Base-by-base conservation (phyloP, 2,329 filamentous ascomycete species). In the Colletotrichum costaricense region DNA sequence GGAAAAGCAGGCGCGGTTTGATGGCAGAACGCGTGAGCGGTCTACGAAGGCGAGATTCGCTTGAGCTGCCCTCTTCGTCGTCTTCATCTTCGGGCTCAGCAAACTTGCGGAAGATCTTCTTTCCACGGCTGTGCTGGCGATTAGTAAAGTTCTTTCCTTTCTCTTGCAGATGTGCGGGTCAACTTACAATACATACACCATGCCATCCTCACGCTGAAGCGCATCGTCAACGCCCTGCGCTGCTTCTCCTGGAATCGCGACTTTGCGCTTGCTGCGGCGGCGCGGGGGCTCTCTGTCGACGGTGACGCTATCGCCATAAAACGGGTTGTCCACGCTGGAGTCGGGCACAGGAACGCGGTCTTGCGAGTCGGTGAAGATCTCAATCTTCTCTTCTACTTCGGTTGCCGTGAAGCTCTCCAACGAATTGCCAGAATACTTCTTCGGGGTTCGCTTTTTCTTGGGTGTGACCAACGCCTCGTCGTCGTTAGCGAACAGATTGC, bases 331-430 rank as follows among this genome's bases (percentile, higher is more conserved):
- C 7, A 86, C 83, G 76, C 87, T 91, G n/a, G 83, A 80, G 77
- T 95, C 93, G 55, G 90, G 84, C 75, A 91, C 88, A 24, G 94
- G 94, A 55, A 95, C 82, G 67, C 92, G 91, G 76, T 97, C 95
- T 75, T 95, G 92, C 1, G 93, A 91, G 81, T 97, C 94, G 54
- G 93, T 95, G 79, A 91, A 96, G 78, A 96, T 94, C 75, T 89
- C 82, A 76, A 95, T 93, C n/a, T 86, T 81, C 55, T 87, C 85
- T 55, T 90, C 87, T 8, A 87, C 83, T n/a, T 89, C 87, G 63
- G 91, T 88, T 8, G 82, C 87, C 28, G 82, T 84, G 79, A 93
- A 92, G 81, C 89, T 92, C 74, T 89, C 88, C 75, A 92, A 78
- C 12, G 86, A 84, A 56, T 88, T 82, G 63, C 88, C 87, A 5